Evolutionary conservation across 805 yeast species (phyloP), one percentile per base, ranked within the genome.

Genomic region (Candida ulmi): DNA sequence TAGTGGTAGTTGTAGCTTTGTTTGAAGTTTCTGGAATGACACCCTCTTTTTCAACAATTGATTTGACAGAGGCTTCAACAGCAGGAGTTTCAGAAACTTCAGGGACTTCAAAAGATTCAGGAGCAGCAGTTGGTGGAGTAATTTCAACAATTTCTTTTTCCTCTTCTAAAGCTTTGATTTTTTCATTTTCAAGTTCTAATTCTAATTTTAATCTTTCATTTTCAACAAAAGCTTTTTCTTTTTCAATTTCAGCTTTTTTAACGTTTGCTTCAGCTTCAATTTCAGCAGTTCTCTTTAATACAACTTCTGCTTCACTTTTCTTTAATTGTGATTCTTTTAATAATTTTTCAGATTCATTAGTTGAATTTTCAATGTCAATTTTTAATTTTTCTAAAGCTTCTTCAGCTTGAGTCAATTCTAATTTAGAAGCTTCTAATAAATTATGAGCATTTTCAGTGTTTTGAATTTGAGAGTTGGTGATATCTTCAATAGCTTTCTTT

Each of bases 401-500:
- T 42, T 60, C 60, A 37, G 75, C 60, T 30, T 57, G 51, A 12
- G 62, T 65, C 30, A 65, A 63, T 51, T 74, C 68, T 17, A 52
- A 50, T 38, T 65, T 60, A 41, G 75, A 69, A 30, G 68, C 68
- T 28, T 66, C 70, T 23, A 76, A 52, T 46, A 70, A 65, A 15
- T 58, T 54, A 30, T 52, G 47, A 17, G 70, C 71, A 45, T 63
- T 64, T 34, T 72, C 75, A 30, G 62, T 62, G 48, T 78, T 70
- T 42, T 62, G 58, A 21, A 60, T 51, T 46, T 74, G 74, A 31
- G 72, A 71, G 25, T 65, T 54, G 15, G 62, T 63, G 33, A 66
- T 73, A 29, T 68, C 73, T 41, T 68, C 66, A 16, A 66, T 56
- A 45, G 69, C 75, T 35, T 64, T 65, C 54, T 74, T 73, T 43